Conservation (phyloP, 2,329 filamentous ascomycete species). For the Alternaria longipes region DNA sequence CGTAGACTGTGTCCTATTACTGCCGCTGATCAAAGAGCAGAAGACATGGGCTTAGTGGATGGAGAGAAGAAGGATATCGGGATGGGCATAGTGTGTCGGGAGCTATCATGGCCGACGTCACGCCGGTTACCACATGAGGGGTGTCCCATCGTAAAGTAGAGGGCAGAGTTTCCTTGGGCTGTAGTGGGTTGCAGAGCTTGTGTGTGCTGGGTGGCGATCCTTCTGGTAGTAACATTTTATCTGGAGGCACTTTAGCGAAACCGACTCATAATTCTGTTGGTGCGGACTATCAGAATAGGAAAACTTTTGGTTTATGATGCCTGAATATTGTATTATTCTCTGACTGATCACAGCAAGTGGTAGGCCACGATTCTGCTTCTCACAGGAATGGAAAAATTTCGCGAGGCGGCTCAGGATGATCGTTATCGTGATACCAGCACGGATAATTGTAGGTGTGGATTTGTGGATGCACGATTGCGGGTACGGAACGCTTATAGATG, state of each 20-base stretch:
- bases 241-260: background rate
- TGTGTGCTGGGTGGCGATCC: background rate
- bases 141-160: background rate
- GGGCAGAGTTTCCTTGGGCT: background rate
- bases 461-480: constrained; percentile 1
- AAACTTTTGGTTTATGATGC: background rate
- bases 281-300: background rate
- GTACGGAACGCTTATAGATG: background rate
- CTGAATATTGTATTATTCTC: background rate
- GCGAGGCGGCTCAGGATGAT: background rate
- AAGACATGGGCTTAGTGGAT: background rate
- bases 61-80: background rate
- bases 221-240: background rate
- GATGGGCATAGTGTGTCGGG: background rate
- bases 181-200: background rate
- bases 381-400: background rate
- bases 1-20: background rate
- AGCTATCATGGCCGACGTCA: background rate
- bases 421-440: background rate
- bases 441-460: background rate
- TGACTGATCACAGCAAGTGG: background rate
- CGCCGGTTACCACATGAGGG: background rate
- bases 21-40: background rate
- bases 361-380: background rate
- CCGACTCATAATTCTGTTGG: background rate